Percentiles rank a stretch among this genome's conserved stretches.
Conservation (phyloP, 805 yeast species). For the Metschnikowia vanudenii region DNA sequence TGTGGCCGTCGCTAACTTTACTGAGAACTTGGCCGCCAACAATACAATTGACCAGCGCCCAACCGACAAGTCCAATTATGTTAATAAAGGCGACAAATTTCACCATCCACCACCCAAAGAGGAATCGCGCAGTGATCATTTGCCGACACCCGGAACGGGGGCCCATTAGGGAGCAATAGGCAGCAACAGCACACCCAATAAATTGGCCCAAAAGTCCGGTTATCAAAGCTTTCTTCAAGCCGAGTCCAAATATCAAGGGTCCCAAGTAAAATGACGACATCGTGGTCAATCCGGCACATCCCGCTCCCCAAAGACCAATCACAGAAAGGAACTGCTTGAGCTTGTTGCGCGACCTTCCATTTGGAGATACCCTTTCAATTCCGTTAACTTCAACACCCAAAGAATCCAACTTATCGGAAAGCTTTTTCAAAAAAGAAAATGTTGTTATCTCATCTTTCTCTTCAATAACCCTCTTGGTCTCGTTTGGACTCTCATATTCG, state of each 20-base stretch:
- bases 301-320: too few relatives aligned
- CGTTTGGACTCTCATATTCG: too few relatives aligned
- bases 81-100: constrained; percentile 70
- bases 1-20: constrained; percentile 59
- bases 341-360: too few relatives aligned
- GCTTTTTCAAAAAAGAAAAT: too few relatives aligned
- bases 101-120: constrained; percentile 86
- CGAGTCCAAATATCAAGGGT: constrained; percentile 66
- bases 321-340: too few relatives aligned
- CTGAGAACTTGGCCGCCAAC: constrained; percentile 83
- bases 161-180: constrained; percentile 83
- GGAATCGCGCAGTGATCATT: constrained; percentile 76
- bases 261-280: constrained; percentile 83
- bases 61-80: constrained; percentile 78
- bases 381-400: too few relatives aligned
- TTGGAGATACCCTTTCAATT: too few relatives aligned
- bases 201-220: constrained; percentile 63
- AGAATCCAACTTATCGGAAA: too few relatives aligned
- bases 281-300: too few relatives aligned
- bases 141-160: constrained; percentile 89
- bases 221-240: constrained; percentile 60
- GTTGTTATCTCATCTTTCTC: too few relatives aligned
- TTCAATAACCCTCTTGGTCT: too few relatives aligned
- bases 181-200: constrained; percentile 75
- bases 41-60: constrained; percentile 85